Base-by-base conservation (phyloP, 257 asterid genomes). In the Oldenlandia corymbosa region DNA sequence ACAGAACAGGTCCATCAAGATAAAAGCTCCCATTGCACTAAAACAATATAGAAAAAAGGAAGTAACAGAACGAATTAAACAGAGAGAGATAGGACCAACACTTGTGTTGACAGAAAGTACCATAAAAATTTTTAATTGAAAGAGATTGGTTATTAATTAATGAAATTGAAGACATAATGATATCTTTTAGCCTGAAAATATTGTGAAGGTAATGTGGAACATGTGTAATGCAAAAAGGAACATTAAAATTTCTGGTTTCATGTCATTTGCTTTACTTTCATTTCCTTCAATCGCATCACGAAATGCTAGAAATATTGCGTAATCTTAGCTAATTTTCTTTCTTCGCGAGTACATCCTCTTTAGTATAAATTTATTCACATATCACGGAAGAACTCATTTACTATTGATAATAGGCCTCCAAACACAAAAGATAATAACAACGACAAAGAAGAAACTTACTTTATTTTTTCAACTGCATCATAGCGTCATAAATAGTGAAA, bases 401-500 rank as follows among this genome's bases (percentile, higher is more conserved):
- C 27, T 7, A 3, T 16, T 17, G 39, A 18, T 7, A 45, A n/a
- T n/a, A n/a, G n/a, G n/a, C n/a, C n/a, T n/a, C n/a, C n/a, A n/a
- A n/a, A n/a, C n/a, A n/a, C n/a, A n/a, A 16, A n/a, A n/a, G n/a
- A 54, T 5, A 34, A 17, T 21, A 30, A 49, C 21, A 27, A 37
- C 17, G 27, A 45, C 34, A 10, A 26, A 8, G 3, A 71, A 55
- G 31, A 72, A 62, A 28, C 80, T 66, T 59, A 92, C 98, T 95
- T 92, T 88, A 62, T n/a, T 86, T 92, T 81, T 86, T 82, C 77
- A 92, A 37, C 65, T 79, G 91, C 95, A 83, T 92, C 98, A 92
- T 65, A 27, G 91, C 80, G 79, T 92, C 96, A 81, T 92, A 92
- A 61, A 92, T 92, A 51, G 97, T 97, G 73, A 92, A 92, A 60